Evolutionary conservation across 2,329 filamentous ascomycete genomes (phyloP), one percentile per base, ranked within the genome.

Genomic region (Orbilia oligospora): DNA sequence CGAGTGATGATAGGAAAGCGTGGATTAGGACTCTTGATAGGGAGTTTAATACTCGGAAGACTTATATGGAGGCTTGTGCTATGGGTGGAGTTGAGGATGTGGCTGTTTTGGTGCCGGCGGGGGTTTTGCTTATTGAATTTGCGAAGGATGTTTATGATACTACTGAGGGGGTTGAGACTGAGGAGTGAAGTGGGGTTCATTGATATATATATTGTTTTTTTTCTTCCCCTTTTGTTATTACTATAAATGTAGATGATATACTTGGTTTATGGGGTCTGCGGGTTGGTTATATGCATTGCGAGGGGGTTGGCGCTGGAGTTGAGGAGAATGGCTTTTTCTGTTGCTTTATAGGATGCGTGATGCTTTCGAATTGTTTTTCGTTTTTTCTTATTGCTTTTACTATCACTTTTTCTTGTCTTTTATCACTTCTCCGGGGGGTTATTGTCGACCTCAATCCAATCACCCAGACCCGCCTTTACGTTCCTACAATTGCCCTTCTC

Each of bases 141-240:
- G 75, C 75, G 22, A 78, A 78, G 53, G 36, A 78, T 46, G 68
- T 78, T 55, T 78, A 78, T 49, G 75, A 72, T 41, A 78, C 75
- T 22, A 78, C 75, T 20, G 53, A 71, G 18, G 36, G 36, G 4
- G 33, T 36, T 20, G 18, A n/a, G 16, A 9, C 6, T 30, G 36
- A 61, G 56, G 20, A 44, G 18, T 44, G n/a, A 44, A 18, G 10
- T 20, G 36, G 38, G 36, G 9, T n/a, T 44, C 14, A 5, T 22
- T 27, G 12, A 44, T 44, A 27, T 38, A 12, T 41, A 12, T 22
- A 36, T 1, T 9, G 10, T 2, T 24, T 49, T 36, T 46, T 2
- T 24, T 49, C 24, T 46, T 24, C 18, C 36, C 5, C 53, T 36
- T 12, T 71, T 44, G 27, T 38, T 38, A 55, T 2, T 33, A 2